phyloP scores from a whole-genome alignment of 805 yeast species.

The Metschnikowia vanudenii region DNA sequence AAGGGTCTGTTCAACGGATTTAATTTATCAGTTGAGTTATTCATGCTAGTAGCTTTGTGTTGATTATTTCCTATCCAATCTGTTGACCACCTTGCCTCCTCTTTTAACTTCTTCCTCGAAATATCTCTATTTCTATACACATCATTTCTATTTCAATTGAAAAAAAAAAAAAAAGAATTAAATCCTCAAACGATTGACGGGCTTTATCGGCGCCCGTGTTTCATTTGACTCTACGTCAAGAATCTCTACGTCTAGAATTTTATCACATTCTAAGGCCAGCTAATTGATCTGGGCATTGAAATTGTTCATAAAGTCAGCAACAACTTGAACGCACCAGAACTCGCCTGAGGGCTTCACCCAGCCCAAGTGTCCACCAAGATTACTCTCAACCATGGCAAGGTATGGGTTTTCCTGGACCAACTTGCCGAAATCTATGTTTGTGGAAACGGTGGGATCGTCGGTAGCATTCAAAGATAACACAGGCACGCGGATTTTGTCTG shows the following conservation, averaged over 20 bases:
- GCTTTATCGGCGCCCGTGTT: too few relatives aligned
- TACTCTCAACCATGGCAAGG: conserved; percentile 54
- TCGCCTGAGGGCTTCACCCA: conserved; percentile 61
- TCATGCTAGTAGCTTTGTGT: too few relatives aligned
- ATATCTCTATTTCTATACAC: too few relatives aligned
- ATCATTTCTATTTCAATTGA: too few relatives aligned
- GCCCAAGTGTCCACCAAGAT: conserved; percentile 81
- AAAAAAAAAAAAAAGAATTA: too few relatives aligned
- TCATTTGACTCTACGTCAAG: background rate
- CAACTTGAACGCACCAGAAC: conserved; percentile 56
- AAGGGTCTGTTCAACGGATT: too few relatives aligned
- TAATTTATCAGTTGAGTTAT: too few relatives aligned
- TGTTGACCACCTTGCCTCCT: too few relatives aligned
- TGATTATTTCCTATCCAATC: too few relatives aligned
- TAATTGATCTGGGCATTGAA: conserved; percentile 15
- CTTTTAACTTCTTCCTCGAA: too few relatives aligned
- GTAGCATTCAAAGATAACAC: conserved; percentile 57
- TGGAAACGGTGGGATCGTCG: conserved; percentile 76
- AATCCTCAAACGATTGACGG: too few relatives aligned
- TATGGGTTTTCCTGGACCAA: conserved; percentile 54
- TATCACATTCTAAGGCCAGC: background rate
- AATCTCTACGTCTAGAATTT: background rate
- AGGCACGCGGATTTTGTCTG: conserved; percentile 59
- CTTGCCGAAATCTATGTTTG: conserved; percentile 51
- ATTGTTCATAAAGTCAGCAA: conserved; percentile 33